Percentiles rank a stretch among this genome's conserved stretches.
Evolutionary conservation across 1,284 basidiomycete species (phyloP).

Genomic region (Wallemia hederae): DNA sequence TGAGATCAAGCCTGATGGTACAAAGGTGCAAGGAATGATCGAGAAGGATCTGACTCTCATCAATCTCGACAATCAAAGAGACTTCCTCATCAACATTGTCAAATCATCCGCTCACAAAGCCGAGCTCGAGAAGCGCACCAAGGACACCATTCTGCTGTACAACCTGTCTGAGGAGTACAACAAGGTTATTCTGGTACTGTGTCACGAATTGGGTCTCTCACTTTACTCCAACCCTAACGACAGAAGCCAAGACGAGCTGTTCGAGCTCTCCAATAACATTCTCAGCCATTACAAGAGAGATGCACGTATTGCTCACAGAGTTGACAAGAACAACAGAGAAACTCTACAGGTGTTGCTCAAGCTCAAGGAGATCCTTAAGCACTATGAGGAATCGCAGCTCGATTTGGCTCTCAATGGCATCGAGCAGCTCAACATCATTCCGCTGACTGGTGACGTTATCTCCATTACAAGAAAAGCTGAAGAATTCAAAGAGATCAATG

Average conservation of each 20-base stretch:
- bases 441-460: constrained; percentile 55
- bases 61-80: constrained; percentile 34
- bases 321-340: constrained; percentile 42
- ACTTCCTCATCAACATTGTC: constrained; percentile 60
- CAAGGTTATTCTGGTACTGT: constrained; percentile 63
- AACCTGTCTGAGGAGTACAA: constrained; percentile 77
- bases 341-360: constrained; percentile 33
- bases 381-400: constrained; percentile 38
- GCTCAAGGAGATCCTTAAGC: constrained; percentile 51
- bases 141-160: constrained; percentile 81
- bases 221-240: constrained; percentile 25
- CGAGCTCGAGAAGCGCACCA: constrained; percentile 34
- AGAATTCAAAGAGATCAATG: constrained; percentile 67
- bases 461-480: constrained; percentile 64
- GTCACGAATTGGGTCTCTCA: constrained; percentile 61
- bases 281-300: constrained; percentile 60
- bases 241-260: constrained; percentile 36
- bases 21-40: constrained; percentile 61
- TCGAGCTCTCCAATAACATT: constrained; percentile 52
- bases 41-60: constrained; percentile 54
- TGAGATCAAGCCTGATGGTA: constrained; percentile 62
- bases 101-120: constrained; percentile 45
- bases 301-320: constrained; percentile 39
- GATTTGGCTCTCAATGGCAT: constrained; percentile 60
- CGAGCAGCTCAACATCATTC: constrained; percentile 65